These are phyloP conservation scores for Orbilia oligospora DNA, from an alignment of 2,329 filamentous ascomycete genomes.

Conservation along the genomic window DNA sequence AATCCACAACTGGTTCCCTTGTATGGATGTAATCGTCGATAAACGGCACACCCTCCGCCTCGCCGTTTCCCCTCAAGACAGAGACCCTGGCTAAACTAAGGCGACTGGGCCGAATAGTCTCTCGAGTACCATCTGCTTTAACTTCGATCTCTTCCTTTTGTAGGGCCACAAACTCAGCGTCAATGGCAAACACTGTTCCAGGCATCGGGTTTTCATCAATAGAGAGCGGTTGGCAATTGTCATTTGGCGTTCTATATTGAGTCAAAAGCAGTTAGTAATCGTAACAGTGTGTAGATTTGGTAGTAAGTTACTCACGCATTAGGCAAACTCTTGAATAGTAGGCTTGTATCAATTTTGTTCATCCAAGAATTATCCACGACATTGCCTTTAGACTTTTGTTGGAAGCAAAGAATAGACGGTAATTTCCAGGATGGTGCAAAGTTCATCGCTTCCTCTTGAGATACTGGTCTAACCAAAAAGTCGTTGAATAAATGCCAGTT, in stretches of 20 bases:
- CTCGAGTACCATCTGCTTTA: constrained; percentile 91
- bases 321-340: constrained; percentile 79
- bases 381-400: constrained; percentile 85
- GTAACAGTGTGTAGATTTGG: constrained; percentile 66
- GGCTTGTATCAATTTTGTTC: constrained; percentile 82
- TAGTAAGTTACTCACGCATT: constrained; percentile 16
- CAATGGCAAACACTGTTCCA: constrained; percentile 85
- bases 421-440: constrained; percentile 95
- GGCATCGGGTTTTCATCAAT: constrained; percentile 77
- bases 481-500: constrained; percentile 99
- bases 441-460: constrained; percentile 84
- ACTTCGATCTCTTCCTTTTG: constrained; percentile 96
- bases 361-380: constrained; percentile 90
- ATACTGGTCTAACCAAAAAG: constrained; percentile 87
- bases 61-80: constrained; percentile 84
- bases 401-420: constrained; percentile 88
- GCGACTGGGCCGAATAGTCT: constrained; percentile 90
- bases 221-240: constrained; percentile 75
- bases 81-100: constrained; percentile 94
- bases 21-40: constrained; percentile 98
- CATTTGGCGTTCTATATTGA: constrained; percentile 67
- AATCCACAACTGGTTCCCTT: constrained; percentile 91
- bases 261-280: constrained; percentile 64
- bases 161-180: constrained; percentile 95
- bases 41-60: constrained; percentile 85